These are phyloP conservation scores for Diaporthe velutina DNA, from an alignment of 2,329 filamentous ascomycete species.

Conservation along the genomic window DNA sequence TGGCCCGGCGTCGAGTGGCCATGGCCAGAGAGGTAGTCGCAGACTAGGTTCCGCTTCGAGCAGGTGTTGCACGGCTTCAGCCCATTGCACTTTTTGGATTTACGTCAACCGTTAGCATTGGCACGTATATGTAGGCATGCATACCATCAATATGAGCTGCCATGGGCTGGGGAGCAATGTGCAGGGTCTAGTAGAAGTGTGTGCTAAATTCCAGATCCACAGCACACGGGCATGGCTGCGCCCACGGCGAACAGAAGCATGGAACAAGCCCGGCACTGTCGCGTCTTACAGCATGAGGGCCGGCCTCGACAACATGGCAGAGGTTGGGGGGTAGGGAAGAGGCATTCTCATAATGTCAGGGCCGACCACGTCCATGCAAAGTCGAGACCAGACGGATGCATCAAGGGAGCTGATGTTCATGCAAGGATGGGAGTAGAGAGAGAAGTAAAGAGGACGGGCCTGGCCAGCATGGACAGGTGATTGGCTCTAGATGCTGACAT, in stretches of 20 bases:
- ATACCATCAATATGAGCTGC: neutral
- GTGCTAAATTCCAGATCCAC: neutral
- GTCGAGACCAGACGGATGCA: neutral
- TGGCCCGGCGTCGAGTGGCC: constrained; percentile 40
- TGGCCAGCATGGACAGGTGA: neutral
- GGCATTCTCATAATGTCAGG: neutral
- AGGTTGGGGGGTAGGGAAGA: neutral
- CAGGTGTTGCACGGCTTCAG: constrained; percentile 70
- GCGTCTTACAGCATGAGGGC: constrained; percentile 1
- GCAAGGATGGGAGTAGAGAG: neutral
- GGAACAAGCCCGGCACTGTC: neutral
- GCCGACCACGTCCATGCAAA: neutral
- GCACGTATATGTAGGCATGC: neutral
- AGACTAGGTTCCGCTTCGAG: constrained; percentile 62
- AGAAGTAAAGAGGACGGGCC: neutral
- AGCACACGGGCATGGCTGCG: neutral
- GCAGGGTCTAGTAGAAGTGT: neutral
- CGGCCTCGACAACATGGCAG: neutral
- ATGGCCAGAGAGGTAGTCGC: constrained; percentile 54
- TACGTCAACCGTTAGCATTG: constrained; percentile 31
- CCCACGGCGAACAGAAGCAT: neutral
- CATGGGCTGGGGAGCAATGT: neutral
- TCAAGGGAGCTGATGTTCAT: neutral
- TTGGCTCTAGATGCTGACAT: neutral
- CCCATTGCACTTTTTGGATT: constrained; percentile 68